A percentile compares a stretch with the other conserved stretches of the same genome.
phyloP scores from a whole-genome alignment of 371 early-diverging fungal species.

The Fennellomyces sp. region DNA sequence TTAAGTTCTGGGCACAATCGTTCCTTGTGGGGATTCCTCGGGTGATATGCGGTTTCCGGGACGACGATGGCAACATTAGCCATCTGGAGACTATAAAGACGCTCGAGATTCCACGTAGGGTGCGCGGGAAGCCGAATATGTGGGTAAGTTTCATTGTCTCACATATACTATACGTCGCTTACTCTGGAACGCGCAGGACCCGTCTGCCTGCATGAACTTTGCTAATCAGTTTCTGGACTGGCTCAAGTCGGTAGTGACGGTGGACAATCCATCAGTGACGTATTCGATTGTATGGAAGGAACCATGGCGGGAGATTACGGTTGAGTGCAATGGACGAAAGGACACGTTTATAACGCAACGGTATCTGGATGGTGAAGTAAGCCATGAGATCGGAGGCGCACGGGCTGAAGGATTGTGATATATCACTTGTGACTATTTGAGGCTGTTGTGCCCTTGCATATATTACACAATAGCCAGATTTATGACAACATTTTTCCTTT shows the following conservation, averaged over 20 bases:
- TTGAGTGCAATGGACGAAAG: conserved; percentile 27
- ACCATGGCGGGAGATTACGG: conserved; percentile 43
- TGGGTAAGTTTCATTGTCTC: conserved; percentile 55
- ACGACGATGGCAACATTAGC: conserved; percentile 68
- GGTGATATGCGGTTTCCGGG: conserved; percentile 86
- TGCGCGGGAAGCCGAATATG: conserved; percentile 57
- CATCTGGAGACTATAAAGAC: conserved; percentile 69
- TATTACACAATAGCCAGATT: not conserved
- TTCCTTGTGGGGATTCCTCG: conserved; percentile 86
- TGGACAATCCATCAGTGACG: conserved; percentile 45
- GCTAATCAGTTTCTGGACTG: conserved; percentile 47
- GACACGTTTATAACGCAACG: conserved; percentile 51
- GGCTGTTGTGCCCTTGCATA: no score
- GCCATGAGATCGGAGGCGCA: conserved; percentile 46
- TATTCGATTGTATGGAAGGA: conserved; percentile 43
- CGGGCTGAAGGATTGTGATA: conserved; percentile 21
- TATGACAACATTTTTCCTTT: not conserved
- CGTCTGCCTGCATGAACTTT: conserved; percentile 55
- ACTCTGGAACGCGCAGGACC: conserved; percentile 52
- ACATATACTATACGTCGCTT: not conserved
- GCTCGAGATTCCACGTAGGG: conserved; percentile 80
- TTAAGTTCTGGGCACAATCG: conserved; percentile 93
- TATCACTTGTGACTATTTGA: not conserved
- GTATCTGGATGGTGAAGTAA: conserved; percentile 35
- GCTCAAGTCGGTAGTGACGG: conserved; percentile 30